These are phyloP conservation scores for Cladosporium sp. DNA, from an alignment of 2,329 filamentous ascomycete genomes.

Conservation along the genomic window DNA sequence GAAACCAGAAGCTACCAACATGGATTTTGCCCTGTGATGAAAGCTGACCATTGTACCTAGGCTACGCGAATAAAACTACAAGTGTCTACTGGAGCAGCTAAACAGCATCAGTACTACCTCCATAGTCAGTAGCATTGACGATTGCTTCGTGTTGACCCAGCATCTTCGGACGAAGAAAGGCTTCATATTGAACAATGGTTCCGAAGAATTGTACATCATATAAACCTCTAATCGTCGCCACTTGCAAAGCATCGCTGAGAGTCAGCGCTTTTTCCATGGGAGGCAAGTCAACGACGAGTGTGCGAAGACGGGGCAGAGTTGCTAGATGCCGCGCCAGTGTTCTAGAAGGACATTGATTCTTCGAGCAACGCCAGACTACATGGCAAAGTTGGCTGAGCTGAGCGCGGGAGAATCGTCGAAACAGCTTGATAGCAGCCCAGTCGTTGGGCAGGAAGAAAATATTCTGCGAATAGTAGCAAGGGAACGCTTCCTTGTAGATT, in stretches of 20 bases:
- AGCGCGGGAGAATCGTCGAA: not conserved
- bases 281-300: not conserved
- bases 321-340: not conserved
- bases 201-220: not conserved
- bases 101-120: too few species aligned
- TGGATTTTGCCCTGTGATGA: too few species aligned
- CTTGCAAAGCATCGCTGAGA: not conserved
- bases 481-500: constrained; percentile 5
- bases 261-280: not conserved
- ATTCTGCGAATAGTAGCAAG: not conserved
- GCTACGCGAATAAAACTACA: too few species aligned
- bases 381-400: not conserved
- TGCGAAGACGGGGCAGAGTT: not conserved
- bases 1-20: too few species aligned
- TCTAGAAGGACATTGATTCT: not conserved
- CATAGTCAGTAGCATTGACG: too few species aligned
- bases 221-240: not conserved
- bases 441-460: not conserved
- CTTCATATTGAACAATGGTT: not conserved
- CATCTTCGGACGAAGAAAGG: not conserved
- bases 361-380: not conserved
- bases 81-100: too few species aligned
- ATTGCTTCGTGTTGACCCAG: not conserved
- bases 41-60: too few species aligned
- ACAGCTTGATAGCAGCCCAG: not conserved